Conservation (phyloP, 2,329 filamentous ascomycete species). For the Penicillium aurantiogriseum region DNA sequence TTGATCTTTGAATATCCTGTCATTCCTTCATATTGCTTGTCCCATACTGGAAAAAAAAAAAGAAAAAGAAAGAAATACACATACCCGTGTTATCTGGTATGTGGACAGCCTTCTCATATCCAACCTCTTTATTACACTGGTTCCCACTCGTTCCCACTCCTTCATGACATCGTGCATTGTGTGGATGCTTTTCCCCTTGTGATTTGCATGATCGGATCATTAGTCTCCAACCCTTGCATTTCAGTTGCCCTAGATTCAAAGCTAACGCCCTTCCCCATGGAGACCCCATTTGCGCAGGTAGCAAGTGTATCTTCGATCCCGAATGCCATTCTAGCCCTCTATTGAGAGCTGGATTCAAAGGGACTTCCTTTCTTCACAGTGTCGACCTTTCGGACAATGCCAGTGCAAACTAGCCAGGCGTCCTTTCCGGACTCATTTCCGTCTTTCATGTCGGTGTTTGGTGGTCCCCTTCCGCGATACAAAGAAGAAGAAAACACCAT, state of each 20-base stretch:
- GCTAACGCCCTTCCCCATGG: constrained; percentile 13
- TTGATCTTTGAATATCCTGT: neutral
- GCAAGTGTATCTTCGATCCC: constrained; percentile 32
- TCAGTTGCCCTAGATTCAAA: constrained; percentile 8
- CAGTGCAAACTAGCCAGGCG: constrained; percentile 42
- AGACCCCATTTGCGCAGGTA: constrained; percentile 42
- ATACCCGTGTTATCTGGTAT: constrained; percentile 5
- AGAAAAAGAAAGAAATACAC: neutral
- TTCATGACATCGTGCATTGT: constrained; percentile 7
- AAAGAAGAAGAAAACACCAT: constrained; percentile 31
- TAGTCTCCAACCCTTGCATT: constrained; percentile 30
- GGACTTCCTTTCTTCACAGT: constrained; percentile 31
- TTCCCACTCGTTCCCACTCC: neutral
- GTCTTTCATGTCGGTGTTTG: constrained; percentile 55
- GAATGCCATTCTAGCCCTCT: constrained; percentile 32
- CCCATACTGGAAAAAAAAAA: neutral
- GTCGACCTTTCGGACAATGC: constrained; percentile 32
- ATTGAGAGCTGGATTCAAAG: constrained; percentile 1
- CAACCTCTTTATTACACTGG: neutral
- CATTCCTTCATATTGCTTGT: neutral
- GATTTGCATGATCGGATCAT: constrained; percentile 26
- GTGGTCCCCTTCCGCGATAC: constrained; percentile 35
- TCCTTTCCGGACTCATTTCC: constrained; percentile 48
- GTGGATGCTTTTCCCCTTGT: constrained; percentile 8
- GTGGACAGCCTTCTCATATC: neutral